Base-by-base conservation (phyloP, 1,284 basidiomycete species). In the Moesziomyces parantarcticus region DNA sequence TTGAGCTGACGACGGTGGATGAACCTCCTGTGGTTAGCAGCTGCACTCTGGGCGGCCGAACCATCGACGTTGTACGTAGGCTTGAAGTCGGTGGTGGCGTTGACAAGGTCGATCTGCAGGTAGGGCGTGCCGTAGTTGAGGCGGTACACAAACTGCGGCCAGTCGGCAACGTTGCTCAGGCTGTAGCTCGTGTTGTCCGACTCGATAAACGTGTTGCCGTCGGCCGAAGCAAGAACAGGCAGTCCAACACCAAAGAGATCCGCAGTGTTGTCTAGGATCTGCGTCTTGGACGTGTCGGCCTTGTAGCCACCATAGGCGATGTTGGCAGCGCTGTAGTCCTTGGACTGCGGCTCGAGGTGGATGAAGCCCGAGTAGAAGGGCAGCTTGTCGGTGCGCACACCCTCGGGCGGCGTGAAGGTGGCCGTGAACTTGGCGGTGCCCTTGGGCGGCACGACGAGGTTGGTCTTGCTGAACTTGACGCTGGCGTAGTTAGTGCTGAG, bases 301-400 rank as follows among this genome's bases (percentile, higher is more conserved):
- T 56, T 56, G 51, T 70, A 71, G 7, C 76, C 76, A 18, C 56
- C 56, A 57, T 77, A 77, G 2, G 76, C 69, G n/a, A 77, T 64
- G 46, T 56, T 63, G 56, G 61, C 49, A 23, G 58, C 64, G 41
- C 58, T 58, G 61, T 64, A 71, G 49, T 42, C 50, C 6, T 43
- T 51, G 4, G 54, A 55, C 16, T 58, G 45, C 3, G 62, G 73
- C 14, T 84, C 80, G 52, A 88, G 84, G 61, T 88, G 81, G 67
- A 90, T 87, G 84, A 87, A 89, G 5, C 89, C 89, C 43, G 88
- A 88, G 84, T 86, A 90, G 49, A 90, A 85, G 7, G 89, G 89
- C 78, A 88, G 87, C 3, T 86, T 85, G 13, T 85, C 80, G 0
- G 85, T 73, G 63, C 89, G 86, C 32, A 87, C 75, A 5, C 85